Conservation (phyloP, 2,329 filamentous ascomycete species). For the Colletotrichum higginsianum region DNA sequence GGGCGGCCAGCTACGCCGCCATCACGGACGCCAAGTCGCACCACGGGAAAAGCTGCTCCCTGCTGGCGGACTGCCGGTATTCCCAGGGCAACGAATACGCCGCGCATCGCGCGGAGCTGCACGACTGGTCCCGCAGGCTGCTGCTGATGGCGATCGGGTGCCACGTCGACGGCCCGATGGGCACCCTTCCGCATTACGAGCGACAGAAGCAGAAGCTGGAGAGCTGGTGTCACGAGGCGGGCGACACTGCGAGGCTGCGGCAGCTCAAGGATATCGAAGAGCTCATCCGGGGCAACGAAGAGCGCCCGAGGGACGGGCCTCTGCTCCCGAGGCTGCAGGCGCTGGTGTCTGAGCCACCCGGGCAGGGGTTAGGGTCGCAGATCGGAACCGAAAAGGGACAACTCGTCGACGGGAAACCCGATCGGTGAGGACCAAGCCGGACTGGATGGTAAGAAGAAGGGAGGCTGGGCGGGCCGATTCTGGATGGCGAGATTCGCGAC, state of each 20-base stretch:
- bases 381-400: too few species aligned
- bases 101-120: background rate
- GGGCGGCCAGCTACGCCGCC: background rate
- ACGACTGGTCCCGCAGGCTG: conserved; percentile 2
- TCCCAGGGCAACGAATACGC: background rate
- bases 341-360: background rate
- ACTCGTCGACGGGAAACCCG: too few species aligned
- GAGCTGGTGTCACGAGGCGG: conserved; percentile 28
- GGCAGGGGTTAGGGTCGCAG: background rate
- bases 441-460: background rate
- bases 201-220: conserved; percentile 26
- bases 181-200: conserved; percentile 9
- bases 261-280: background rate
- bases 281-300: conserved; percentile 1
- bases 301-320: conserved; percentile 18
- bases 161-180: conserved; percentile 16
- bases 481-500: background rate
- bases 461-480: background rate
- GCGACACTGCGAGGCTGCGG: background rate
- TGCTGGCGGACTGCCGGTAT: conserved; percentile 30
- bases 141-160: conserved; percentile 2
- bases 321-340: conserved; percentile 17
- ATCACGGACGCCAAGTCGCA: conserved; percentile 5
- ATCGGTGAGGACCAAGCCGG: too few species aligned
- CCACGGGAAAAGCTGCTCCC: conserved; percentile 16